Base-by-base conservation (phyloP, 768 basidiomycete genomes). In the Mycena latifolia region DNA sequence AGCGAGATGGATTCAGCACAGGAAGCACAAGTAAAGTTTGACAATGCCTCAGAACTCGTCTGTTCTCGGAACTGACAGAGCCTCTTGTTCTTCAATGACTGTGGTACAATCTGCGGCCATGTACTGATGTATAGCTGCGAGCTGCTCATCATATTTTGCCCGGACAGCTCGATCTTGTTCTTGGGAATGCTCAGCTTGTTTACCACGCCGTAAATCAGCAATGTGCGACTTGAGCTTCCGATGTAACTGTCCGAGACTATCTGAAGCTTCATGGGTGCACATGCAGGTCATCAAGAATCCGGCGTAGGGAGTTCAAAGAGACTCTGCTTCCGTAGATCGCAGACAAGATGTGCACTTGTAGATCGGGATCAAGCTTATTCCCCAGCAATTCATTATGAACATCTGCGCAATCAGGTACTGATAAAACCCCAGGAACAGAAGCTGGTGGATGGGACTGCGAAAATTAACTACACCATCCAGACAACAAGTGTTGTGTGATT, bases 261-360 rank as follows among this genome's bases (percentile, higher is more conserved):
- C 50, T 3, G 2, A 1, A 2, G 20, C 33, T 18, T 29, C 35
- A 22, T 41, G n/a, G 52, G 5, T 6, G 35, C 39, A 61, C 29
- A 12, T 61, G 12, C 17, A 61, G 29, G 17, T 14, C 43, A 5
- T 14, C n/a, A 33, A 61, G 22, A 7, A 61, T 14, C 11, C 59
- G 48, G n/a, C 59, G 50, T n/a, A 61, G n/a, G 18, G 59, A 24
- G 14, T 51, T 52, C n/a, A 10, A 20, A 52, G 50, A n/a, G 22
- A 48, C 25, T 17, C 52, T 61, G 14, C 37, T 39, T 24, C 47
- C 39, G 28, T 61, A 27, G 35, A 61, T 37, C 8, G 47, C 47
- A 33, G 20, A 39, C 22, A 61, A 20, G 28, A 61, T 52, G 41
- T 61, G 35, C 27, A 52, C 47, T 20, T 62, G 61, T 18, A 54